Evolutionary conservation across 257 asterid species (phyloP).

Genomic region (Sherardia arvensis): DNA sequence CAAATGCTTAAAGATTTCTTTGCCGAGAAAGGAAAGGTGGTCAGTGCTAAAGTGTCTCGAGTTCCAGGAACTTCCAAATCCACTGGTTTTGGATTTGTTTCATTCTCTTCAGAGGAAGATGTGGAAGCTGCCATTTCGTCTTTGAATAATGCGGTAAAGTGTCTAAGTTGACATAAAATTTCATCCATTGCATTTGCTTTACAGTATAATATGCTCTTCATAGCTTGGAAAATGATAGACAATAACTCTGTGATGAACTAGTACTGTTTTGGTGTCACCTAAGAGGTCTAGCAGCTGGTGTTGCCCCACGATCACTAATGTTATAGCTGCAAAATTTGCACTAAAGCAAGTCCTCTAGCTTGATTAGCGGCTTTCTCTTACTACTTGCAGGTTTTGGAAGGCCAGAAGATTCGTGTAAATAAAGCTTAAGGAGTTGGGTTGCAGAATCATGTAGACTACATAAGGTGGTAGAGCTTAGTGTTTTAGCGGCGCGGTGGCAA

Average conservation of each 20-base stretch:
- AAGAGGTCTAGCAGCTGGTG: background rate
- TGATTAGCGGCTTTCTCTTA: background rate
- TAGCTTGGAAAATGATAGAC: background rate
- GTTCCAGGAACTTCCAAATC: conserved; percentile 89
- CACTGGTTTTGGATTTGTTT: conserved; percentile 81
- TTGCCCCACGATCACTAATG: background rate
- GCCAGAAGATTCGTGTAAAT: conserved; percentile 85
- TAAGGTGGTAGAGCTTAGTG: background rate
- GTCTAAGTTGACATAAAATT: background rate
- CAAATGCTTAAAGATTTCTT: conserved; percentile 55
- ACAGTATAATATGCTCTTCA: background rate
- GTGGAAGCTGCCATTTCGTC: conserved; percentile 83
- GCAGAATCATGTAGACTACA: background rate
- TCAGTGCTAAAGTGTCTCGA: conserved; percentile 75
- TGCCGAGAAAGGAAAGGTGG: conserved; percentile 60
- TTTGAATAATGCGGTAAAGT: conserved; percentile 51
- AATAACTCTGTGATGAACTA: background rate
- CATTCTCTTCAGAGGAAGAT: conserved; percentile 77
- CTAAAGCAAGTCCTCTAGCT: background rate
- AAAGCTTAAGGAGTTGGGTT: conserved; percentile 33
- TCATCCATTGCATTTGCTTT: background rate
- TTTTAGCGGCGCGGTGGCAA: background rate
- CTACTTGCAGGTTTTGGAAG: conserved; percentile 70
- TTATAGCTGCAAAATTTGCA: background rate
- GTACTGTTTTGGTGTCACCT: background rate